These are phyloP conservation scores for Venturia effusa DNA, from an alignment of 2,329 filamentous ascomycete species.

Conservation along the genomic window DNA sequence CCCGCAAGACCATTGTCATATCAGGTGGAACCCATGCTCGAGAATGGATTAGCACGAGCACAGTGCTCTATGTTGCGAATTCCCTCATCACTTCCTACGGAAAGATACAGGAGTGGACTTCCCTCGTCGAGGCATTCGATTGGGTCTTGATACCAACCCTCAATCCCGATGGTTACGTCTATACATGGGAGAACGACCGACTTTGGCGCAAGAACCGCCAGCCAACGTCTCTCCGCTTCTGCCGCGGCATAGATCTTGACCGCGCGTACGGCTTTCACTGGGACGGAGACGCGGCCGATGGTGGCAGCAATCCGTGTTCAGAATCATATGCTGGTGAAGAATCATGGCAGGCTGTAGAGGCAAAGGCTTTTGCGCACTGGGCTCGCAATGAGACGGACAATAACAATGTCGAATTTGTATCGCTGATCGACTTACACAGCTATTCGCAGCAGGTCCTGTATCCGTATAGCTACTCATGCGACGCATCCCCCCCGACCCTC, in stretches of 20 bases:
- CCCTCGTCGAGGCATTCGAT: conserved; percentile 73
- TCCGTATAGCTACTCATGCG: conserved; percentile 81
- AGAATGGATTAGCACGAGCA: conserved; percentile 93
- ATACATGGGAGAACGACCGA: conserved; percentile 83
- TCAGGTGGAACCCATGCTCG: conserved; percentile 83
- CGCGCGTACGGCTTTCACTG: conserved; percentile 78
- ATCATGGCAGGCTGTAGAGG: conserved; percentile 76
- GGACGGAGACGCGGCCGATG: conserved; percentile 52
- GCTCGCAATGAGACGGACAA: conserved; percentile 64
- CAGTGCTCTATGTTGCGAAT: conserved; percentile 85
- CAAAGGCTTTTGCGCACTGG: conserved; percentile 67
- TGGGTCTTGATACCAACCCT: conserved; percentile 78
- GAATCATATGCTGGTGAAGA: conserved; percentile 78
- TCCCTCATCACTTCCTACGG: conserved; percentile 75
- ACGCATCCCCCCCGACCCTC: conserved; percentile 64
- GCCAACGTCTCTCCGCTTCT: conserved; percentile 69
- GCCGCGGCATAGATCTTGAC: conserved; percentile 80
- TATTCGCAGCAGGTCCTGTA: conserved; percentile 94
- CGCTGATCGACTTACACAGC: conserved; percentile 80
- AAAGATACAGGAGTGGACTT: conserved; percentile 58
- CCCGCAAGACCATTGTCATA: conserved; percentile 67
- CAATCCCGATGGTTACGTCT: conserved; percentile 91
- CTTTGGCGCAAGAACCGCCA: conserved; percentile 94
- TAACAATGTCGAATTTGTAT: conserved; percentile 66
- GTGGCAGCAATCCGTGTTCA: conserved; percentile 67